Conservation (phyloP, 257 asterid species). For the Orobanche coerulescens region DNA sequence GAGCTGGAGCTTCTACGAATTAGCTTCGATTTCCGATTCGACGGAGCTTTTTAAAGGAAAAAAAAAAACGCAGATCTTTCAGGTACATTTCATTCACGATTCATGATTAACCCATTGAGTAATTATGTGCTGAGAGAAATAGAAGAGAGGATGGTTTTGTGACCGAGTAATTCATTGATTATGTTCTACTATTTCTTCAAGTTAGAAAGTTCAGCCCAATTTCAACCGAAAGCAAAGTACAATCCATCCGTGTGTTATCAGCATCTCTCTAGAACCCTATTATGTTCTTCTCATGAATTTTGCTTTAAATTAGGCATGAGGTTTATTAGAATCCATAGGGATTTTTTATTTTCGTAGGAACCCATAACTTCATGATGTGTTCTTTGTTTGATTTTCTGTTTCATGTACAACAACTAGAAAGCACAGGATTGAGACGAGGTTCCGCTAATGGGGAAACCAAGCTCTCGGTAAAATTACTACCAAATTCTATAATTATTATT, state of each 20-base stretch:
- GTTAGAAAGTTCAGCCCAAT: neutral
- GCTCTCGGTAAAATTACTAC: conserved; percentile 25
- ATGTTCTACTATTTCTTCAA: no score
- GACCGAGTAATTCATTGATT: no score
- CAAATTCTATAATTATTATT: neutral
- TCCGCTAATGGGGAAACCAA: conserved; percentile 38
- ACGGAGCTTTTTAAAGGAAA: no score
- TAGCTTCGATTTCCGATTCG: no score
- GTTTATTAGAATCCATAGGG: no score
- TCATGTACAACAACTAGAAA: neutral
- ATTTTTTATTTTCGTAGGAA: neutral
- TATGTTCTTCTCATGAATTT: neutral
- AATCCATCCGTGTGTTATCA: neutral
- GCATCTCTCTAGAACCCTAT: conserved; percentile 20
- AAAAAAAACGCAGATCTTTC: no score
- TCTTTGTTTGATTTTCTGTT: neutral
- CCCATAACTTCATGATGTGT: neutral
- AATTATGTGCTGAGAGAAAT: no score
- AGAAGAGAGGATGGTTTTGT: no score
- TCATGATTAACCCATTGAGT: no score
- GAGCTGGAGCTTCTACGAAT: no score
- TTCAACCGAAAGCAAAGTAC: neutral
- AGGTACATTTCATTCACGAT: no score
- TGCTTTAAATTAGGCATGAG: no score
- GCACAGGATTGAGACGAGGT: neutral